A percentile compares a stretch with the other conserved stretches of the same genome.
Conservation (phyloP, 768 basidiomycete species). For the Rubroboletus pulcherrimus region DNA sequence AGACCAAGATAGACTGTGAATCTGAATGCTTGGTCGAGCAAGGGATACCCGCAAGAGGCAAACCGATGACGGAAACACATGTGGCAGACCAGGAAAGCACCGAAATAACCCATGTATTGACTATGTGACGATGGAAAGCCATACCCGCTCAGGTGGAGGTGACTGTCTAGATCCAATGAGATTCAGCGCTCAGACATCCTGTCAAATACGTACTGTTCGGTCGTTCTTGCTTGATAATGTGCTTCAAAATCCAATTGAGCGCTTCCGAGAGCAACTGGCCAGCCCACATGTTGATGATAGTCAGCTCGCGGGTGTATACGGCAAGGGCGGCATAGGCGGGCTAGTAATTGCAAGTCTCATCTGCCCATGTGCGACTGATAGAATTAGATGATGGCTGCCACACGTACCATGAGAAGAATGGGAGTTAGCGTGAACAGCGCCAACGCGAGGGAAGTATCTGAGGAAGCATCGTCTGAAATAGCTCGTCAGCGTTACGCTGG, state of each 20-base stretch:
- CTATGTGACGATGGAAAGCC: slow-evolving; percentile 89
- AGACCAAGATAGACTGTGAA: slow-evolving; percentile 46
- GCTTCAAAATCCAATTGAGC: slow-evolving; percentile 68
- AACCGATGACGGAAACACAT: slow-evolving; percentile 68
- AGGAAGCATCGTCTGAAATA: slow-evolving; percentile 56
- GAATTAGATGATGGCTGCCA: background rate
- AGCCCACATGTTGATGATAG: slow-evolving; percentile 80
- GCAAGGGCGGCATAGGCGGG: slow-evolving; percentile 75
- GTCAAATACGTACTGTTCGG: slow-evolving; percentile 50
- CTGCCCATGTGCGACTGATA: background rate
- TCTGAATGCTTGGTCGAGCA: slow-evolving; percentile 54
- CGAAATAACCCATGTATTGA: slow-evolving; percentile 88
- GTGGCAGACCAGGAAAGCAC: slow-evolving; percentile 72
- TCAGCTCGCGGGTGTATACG: slow-evolving; percentile 71
- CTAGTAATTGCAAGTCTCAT: slow-evolving; percentile 34
- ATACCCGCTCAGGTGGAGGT: slow-evolving; percentile 52
- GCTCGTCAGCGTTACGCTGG: slow-evolving; percentile 1
- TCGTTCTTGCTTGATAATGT: slow-evolving; percentile 60
- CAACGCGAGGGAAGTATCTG: slow-evolving; percentile 50
- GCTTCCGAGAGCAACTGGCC: slow-evolving; percentile 73
- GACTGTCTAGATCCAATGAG: slow-evolving; percentile 8
- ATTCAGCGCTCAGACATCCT: background rate
- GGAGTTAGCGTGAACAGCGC: slow-evolving; percentile 67
- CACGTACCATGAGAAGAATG: slow-evolving; percentile 64
- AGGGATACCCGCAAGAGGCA: slow-evolving; percentile 43